Percentiles rank a stretch among this genome's conserved stretches.
These are phyloP conservation scores for Biscogniauxia mediterranea DNA, from an alignment of 2,329 filamentous ascomycete genomes.

Conservation along the genomic window DNA sequence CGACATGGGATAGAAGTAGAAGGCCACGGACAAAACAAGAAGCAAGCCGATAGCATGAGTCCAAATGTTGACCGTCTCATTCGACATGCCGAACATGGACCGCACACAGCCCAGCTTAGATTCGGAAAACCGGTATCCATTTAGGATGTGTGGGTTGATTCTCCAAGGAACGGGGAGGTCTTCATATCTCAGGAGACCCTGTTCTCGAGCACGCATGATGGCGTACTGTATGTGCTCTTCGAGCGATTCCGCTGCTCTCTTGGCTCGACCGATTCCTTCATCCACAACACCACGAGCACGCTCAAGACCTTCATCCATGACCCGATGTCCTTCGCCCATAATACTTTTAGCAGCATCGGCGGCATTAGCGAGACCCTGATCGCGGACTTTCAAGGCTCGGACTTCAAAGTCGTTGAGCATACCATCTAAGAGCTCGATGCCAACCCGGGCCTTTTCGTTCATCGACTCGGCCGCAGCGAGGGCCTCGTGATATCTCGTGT, in stretches of 20 bases:
- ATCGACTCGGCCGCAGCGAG: slow-evolving; percentile 80
- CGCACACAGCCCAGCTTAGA: slow-evolving; percentile 85
- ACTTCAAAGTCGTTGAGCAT: slow-evolving; percentile 85
- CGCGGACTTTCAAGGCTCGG: slow-evolving; percentile 74
- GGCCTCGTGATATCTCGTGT: slow-evolving; percentile 82
- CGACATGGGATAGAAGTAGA: slow-evolving; percentile 92
- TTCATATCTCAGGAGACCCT: slow-evolving; percentile 83
- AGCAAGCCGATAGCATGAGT: slow-evolving; percentile 88
- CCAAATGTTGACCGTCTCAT: slow-evolving; percentile 98
- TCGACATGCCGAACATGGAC: slow-evolving; percentile 81
- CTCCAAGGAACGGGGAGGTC: slow-evolving; percentile 90
- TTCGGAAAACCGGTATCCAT: slow-evolving; percentile 90
- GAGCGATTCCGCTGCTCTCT: slow-evolving; percentile 75
- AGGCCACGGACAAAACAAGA: slow-evolving; percentile 81
- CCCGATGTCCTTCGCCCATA: slow-evolving; percentile 75
- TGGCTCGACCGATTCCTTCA: slow-evolving; percentile 78
- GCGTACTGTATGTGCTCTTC: slow-evolving; percentile 83
- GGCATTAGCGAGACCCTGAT: slow-evolving; percentile 67
- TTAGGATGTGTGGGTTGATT: slow-evolving; percentile 88
- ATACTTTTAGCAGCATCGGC: slow-evolving; percentile 68
- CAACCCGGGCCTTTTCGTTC: slow-evolving; percentile 87
- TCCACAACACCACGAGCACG: slow-evolving; percentile 75
- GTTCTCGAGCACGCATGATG: slow-evolving; percentile 69
- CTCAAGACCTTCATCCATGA: slow-evolving; percentile 75
- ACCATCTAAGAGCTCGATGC: slow-evolving; percentile 80